A percentile compares a stretch with the other conserved stretches of the same genome.
These are phyloP conservation scores for Solanum paucissectum DNA, from an alignment of 257 asterid species.

Conservation along the genomic window DNA sequence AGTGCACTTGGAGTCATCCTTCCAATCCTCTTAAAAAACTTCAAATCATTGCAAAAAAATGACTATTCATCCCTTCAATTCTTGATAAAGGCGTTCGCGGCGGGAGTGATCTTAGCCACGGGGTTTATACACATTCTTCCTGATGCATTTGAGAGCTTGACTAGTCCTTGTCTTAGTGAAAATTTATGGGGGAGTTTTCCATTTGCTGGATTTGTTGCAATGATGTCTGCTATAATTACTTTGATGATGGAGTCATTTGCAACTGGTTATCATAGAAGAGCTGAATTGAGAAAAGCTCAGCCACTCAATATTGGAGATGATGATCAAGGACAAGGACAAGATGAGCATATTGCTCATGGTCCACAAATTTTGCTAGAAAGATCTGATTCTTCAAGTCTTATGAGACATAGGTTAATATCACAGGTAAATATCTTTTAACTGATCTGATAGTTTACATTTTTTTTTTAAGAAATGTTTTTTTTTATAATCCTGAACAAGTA, in stretches of 20 bases:
- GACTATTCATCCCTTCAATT: constrained; percentile 12
- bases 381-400: constrained; percentile 6
- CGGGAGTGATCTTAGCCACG: constrained; percentile 19
- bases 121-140: constrained; percentile 24
- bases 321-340: constrained; percentile 12
- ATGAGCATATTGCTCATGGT: not conserved
- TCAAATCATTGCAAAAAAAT: constrained; percentile 7
- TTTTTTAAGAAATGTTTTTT: no score
- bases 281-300: constrained; percentile 11
- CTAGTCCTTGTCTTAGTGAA: constrained; percentile 1
- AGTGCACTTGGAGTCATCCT: constrained; percentile 9
- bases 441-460: not conserved
- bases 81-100: constrained; percentile 16
- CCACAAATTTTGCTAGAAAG: constrained; percentile 2
- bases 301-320: constrained; percentile 2
- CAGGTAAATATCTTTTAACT: constrained; percentile 8
- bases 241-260: constrained; percentile 15
- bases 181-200: constrained; percentile 8
- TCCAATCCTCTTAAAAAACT: constrained; percentile 7
- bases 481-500: no score
- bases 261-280: constrained; percentile 12
- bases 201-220: constrained; percentile 11
- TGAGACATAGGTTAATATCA: constrained; percentile 17
- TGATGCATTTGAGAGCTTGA: constrained; percentile 15
- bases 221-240: constrained; percentile 19